Evolutionary conservation across 345 rosid species (phyloP), one percentile per base, ranked within the genome.

Genomic region (Nephelium lappaceum): DNA sequence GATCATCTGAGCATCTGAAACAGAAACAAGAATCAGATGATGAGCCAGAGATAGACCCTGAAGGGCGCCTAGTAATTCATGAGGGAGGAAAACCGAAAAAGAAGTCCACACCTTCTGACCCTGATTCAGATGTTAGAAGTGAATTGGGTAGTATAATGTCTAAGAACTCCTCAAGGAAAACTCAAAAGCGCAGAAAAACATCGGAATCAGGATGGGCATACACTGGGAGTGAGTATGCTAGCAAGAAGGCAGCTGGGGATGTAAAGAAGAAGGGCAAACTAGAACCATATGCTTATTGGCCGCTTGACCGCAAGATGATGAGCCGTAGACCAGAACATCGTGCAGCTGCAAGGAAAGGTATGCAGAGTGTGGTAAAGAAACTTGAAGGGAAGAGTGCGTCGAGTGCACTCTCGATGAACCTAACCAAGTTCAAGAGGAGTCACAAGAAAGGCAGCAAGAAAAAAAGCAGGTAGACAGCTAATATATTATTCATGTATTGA

Each of bases 231-330:
- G 98, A 91, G 85, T 93, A 95, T 83, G 87, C 89, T 42, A 94
- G 90, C 88, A 96, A 90, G 87, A 96, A 94, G 84, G 98, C 95
- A 16, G 86, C 91, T 51, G 98, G 98, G 0, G 98, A 96, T 78
- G 83, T 96, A 51, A 91, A 82, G 85, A 90, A 87, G 89, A 96
- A 94, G 84, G 98, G 88, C 61, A 96, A 94, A 83, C 91, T 96
- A 18, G 99, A 93, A 80, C 98, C 99, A 0, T 94, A 93, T 78
- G 99, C 99, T 0, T 96, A 94, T 77, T 96, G 99, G 99, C 98
- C 99, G 3, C 91, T 96, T 9, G 98, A 96, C 79, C 90, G 98
- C 10, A 96, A 94, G 89, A 93, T 96, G 98, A 92, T 94, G 93
- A 94, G 98, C 81, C 89, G 92, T 57, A 89, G 95, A 77, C 93